Conservation (phyloP, 495 filamentous ascomycete genomes). For the Parachaetomium inaequale region DNA sequence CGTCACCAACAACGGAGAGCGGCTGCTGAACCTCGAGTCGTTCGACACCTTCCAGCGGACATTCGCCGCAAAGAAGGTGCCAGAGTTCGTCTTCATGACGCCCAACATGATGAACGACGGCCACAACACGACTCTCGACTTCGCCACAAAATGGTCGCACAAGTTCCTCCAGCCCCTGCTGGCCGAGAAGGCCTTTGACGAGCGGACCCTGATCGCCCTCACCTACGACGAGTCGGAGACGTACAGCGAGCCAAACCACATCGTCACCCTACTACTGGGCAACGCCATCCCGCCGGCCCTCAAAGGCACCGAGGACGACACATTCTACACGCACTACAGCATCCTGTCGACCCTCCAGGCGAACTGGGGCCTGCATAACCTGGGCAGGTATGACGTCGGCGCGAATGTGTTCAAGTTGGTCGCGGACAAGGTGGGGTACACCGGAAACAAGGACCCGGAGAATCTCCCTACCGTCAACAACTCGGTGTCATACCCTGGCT, state of each 20-base stretch:
- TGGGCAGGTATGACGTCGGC: constrained; percentile 69
- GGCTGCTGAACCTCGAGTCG: constrained; percentile 57
- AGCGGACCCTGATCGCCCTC: constrained; percentile 60
- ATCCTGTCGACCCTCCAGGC: constrained; percentile 59
- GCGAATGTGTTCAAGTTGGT: constrained; percentile 65
- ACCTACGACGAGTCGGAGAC: constrained; percentile 64
- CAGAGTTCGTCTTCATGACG: constrained; percentile 64
- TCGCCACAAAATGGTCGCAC: constrained; percentile 56
- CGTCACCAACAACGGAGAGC: constrained; percentile 48
- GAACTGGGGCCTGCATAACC: constrained; percentile 64
- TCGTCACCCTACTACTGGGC: constrained; percentile 61
- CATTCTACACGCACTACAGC: constrained; percentile 71
- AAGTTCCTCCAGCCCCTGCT: constrained; percentile 58
- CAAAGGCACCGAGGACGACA: constrained; percentile 58
- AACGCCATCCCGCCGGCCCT: constrained; percentile 56
- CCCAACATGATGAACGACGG: constrained; percentile 72
- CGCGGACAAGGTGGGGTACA: constrained; percentile 55
- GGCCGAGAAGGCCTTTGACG: constrained; percentile 55
- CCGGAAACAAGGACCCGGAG: constrained; percentile 53
- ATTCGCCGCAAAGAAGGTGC: constrained; percentile 53
- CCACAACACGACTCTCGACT: constrained; percentile 61
- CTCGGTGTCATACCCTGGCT: constrained; percentile 59
- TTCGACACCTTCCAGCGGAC: constrained; percentile 57
- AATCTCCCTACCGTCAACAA: constrained; percentile 59
- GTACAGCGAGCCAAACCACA: constrained; percentile 55